Evolutionary conservation across 2,329 filamentous ascomycete species (phyloP), one percentile per base, ranked within the genome.

Genomic region (Neonectria ditissima): DNA sequence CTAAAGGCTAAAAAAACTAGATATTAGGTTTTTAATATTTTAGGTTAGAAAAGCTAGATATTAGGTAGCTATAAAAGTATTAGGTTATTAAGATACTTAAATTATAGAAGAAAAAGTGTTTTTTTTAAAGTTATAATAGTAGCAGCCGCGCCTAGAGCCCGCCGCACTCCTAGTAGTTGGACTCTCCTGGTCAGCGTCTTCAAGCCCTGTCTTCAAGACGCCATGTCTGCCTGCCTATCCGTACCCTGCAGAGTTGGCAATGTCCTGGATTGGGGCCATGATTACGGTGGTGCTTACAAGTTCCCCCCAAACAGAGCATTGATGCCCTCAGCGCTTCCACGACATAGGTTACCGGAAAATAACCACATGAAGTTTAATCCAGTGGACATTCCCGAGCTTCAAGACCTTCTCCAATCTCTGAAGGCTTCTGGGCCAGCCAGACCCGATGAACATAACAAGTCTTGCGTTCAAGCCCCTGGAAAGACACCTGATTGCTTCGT

Each of bases 291-390:
- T n/a, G 34, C 34, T 37, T n/a, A n/a, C n/a, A n/a, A n/a, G n/a
- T n/a, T n/a, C n/a, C n/a, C n/a, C n/a, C 16, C 32, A 16, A 4
- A 34, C 5, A 34, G 14, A 34, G 13, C 13, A 16, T 34, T 34
- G 14, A 13, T 14, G 5, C 13, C 32, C 14, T 4, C 32, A 34
- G 32, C 32, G 16, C 5, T 16, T 34, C 5, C 32, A 5, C 6
- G 13, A 5, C 6, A 34, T 2, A 34, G 32, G 11, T 34, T 32
- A 10, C 18, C 58, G 16, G 7, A 13, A 18, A 30, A 41, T 2
- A 16, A 51, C 28, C 16, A 34, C 4, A 45, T 57, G 32, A 54
- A 47, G 11, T 44, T 24, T 43, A 55, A 63, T 13, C 60, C 60
- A 4, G 16, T 50, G 24, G 26, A 51, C 8, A 59, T 63, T 13